A percentile compares a stretch with the other conserved stretches of the same genome.
Evolutionary conservation across 257 asterid genomes (phyloP).

Genomic region (Sherardia arvensis): DNA sequence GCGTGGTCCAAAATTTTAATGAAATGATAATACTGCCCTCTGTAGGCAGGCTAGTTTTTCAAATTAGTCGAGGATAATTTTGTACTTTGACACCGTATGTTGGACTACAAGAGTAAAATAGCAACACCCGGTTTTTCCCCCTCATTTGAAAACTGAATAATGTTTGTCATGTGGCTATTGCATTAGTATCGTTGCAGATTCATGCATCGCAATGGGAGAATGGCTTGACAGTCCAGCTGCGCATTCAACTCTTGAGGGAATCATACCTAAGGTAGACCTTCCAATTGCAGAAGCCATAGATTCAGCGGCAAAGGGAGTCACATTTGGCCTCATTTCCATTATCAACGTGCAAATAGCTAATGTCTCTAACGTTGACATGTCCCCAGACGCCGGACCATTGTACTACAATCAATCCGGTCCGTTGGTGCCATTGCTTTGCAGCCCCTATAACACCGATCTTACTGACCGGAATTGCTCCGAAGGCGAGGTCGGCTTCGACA

Average conservation of each 20-base stretch:
- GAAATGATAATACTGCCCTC: too few species aligned
- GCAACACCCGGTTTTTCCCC: background rate
- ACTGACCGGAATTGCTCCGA: slow-evolving; percentile 17
- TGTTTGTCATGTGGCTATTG: background rate
- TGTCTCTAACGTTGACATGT: slow-evolving; percentile 24
- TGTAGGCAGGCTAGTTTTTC: too few species aligned
- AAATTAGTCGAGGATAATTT: too few species aligned
- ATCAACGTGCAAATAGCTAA: slow-evolving; percentile 22
- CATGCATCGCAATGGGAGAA: slow-evolving; percentile 30
- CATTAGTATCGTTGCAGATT: slow-evolving; percentile 26
- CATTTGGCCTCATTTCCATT: slow-evolving; percentile 13
- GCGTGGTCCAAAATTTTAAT: too few species aligned
- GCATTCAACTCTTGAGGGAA: slow-evolving; percentile 23
- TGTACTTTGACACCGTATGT: too few species aligned
- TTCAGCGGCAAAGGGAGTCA: slow-evolving; percentile 19
- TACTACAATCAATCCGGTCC: slow-evolving; percentile 37
- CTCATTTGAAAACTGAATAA: background rate
- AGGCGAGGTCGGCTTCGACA: slow-evolving; percentile 20
- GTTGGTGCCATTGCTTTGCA: slow-evolving; percentile 26
- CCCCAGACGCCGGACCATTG: slow-evolving; percentile 19
- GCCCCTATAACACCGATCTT: slow-evolving; percentile 20
- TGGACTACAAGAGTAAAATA: too few species aligned
- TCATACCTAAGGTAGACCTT: slow-evolving; percentile 27
- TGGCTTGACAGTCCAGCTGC: slow-evolving; percentile 35
- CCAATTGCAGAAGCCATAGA: slow-evolving; percentile 19